phyloP scores from a whole-genome alignment of 495 filamentous ascomycete species.

The Bathelium albidoporum region DNA sequence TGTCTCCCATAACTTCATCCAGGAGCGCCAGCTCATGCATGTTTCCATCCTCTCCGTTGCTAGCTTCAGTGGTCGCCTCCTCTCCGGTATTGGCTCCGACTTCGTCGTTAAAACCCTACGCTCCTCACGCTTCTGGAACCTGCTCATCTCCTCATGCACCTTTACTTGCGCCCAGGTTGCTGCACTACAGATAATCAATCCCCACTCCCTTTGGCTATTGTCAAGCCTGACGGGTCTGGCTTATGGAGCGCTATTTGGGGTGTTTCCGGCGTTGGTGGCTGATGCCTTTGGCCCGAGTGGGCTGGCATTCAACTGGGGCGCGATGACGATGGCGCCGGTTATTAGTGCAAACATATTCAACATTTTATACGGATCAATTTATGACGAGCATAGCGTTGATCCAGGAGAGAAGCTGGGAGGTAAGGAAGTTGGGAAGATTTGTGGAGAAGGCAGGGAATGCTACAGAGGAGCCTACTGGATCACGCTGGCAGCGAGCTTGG shows the following conservation, averaged over 20 bases:
- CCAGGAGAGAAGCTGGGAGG: constrained; percentile 52
- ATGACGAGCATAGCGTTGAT: constrained; percentile 67
- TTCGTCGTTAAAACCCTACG: constrained; percentile 68
- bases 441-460: constrained; percentile 67
- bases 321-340: constrained; percentile 80
- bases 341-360: constrained; percentile 87
- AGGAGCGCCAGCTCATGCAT: constrained; percentile 76
- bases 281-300: constrained; percentile 86
- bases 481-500: constrained; percentile 63
- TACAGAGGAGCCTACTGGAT: constrained; percentile 73
- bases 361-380: constrained; percentile 70
- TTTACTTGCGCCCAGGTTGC: constrained; percentile 75
- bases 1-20: constrained; percentile 62
- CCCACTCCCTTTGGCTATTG: constrained; percentile 63
- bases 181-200: constrained; percentile 70
- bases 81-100: constrained; percentile 81
- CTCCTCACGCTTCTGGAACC: constrained; percentile 80
- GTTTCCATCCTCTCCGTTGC: constrained; percentile 84
- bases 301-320: constrained; percentile 65
- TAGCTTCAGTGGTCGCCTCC: constrained; percentile 71
- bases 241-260: constrained; percentile 91
- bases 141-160: constrained; percentile 62
- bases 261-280: constrained; percentile 83
- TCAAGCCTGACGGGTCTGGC: constrained; percentile 78
- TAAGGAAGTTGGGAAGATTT: constrained; percentile 53